Conservation (phyloP, 768 basidiomycete species). For the Stropharia rugosoannulata region DNA sequence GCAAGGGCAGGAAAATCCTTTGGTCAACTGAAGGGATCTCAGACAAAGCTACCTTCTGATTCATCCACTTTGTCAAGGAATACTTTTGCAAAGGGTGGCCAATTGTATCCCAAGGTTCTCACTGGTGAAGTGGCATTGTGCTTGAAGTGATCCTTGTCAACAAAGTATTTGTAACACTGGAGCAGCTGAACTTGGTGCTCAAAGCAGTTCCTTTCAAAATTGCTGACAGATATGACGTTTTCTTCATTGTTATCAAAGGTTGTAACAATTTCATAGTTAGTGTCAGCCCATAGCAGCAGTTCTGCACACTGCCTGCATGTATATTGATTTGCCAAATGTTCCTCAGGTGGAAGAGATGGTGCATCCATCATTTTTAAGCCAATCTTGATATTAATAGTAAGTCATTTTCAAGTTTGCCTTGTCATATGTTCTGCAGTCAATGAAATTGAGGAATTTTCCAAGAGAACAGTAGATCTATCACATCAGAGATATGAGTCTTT, state of each 20-base stretch:
- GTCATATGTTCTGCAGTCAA: background rate
- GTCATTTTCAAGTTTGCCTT: background rate
- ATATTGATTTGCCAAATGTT: background rate
- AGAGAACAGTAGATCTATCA: background rate
- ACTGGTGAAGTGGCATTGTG: background rate
- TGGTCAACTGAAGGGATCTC: background rate
- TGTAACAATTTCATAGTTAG: background rate
- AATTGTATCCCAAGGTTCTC: background rate
- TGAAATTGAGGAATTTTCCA: background rate
- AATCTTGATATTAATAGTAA: background rate
- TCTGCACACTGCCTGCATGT: background rate
- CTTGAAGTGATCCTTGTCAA: background rate
- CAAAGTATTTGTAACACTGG: background rate
- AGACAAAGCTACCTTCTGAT: background rate
- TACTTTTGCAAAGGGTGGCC: background rate
- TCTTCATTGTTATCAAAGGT: background rate
- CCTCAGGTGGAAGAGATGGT: background rate
- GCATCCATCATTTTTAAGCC: background rate
- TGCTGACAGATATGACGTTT: background rate
- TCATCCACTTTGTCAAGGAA: background rate
- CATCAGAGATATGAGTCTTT: background rate
- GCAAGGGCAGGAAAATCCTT: background rate
- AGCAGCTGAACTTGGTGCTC: background rate
- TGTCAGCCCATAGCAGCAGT: background rate
- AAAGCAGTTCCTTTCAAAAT: background rate